Evolutionary conservation across 768 basidiomycete genomes (phyloP).

Genomic region (Porphyrellus cyaneotinctus): DNA sequence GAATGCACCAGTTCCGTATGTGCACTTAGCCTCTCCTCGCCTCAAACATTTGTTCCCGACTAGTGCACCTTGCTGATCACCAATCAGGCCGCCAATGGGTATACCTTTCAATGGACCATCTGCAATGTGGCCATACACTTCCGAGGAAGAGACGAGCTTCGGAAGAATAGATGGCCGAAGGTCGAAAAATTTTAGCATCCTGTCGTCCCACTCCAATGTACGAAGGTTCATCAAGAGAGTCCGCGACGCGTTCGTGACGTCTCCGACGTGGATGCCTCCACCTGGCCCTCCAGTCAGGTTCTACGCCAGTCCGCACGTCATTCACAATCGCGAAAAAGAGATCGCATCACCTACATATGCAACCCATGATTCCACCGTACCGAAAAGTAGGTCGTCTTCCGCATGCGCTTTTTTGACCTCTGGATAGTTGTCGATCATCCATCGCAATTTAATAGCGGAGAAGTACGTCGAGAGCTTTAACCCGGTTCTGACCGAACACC

Average conservation of each 20-base stretch:
- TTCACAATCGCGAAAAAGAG: not conserved
- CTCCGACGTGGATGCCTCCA: conserved; percentile 75
- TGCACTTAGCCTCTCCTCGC: conserved; percentile 95
- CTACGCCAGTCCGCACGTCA: conserved; percentile 34
- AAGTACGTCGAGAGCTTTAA: conserved; percentile 97
- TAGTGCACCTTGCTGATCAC: conserved; percentile 97
- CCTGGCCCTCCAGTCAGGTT: conserved; percentile 79
- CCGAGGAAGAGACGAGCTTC: conserved; percentile 83
- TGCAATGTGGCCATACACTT: conserved; percentile 81
- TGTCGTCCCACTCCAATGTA: conserved; percentile 79
- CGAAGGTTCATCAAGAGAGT: conserved; percentile 86
- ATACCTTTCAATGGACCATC: conserved; percentile 67
- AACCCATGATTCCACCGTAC: conserved; percentile 97
- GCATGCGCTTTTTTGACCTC: conserved; percentile 77
- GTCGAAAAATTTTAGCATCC: conserved; percentile 83
- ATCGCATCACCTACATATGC: conserved; percentile 59
- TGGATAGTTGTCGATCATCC: conserved; percentile 89
- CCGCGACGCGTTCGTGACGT: conserved; percentile 94
- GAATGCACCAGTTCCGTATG: conserved; percentile 97
- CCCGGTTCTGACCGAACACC: conserved; percentile 58
- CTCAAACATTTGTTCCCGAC: conserved; percentile 93
- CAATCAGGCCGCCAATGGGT: conserved; percentile 87
- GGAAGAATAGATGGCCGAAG: conserved; percentile 77
- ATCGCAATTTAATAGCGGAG: conserved; percentile 91
- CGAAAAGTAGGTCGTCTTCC: conserved; percentile 78